Conservation (phyloP, 148 eudicot genomes). For the Spergularia marina region DNA sequence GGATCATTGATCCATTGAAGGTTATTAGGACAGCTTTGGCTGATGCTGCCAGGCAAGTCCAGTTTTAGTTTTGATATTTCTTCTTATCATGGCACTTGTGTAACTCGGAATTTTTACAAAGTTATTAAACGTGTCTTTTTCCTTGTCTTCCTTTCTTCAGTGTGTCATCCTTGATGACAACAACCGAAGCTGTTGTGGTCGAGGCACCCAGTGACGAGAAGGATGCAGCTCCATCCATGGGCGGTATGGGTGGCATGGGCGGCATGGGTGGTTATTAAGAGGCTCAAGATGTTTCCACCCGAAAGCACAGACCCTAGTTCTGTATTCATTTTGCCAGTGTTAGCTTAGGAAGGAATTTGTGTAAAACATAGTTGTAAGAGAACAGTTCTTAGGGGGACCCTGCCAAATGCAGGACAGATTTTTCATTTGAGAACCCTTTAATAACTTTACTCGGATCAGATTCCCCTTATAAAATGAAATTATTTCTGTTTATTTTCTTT, state of each 20-base stretch:
- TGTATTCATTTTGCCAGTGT: slow-evolving; percentile 5
- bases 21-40: slow-evolving; percentile 86
- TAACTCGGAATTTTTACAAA: too few relatives aligned
- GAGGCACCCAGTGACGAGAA: slow-evolving; percentile 66
- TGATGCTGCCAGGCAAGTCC: slow-evolving; percentile 80
- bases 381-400: slow-evolving; percentile 22
- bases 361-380: slow-evolving; percentile 27
- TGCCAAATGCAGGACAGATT: too few relatives aligned
- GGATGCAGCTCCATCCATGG: slow-evolving; percentile 46
- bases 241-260: slow-evolving; percentile 67
- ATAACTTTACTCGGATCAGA: too few relatives aligned
- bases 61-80: not conserved
- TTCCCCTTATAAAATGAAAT: too few relatives aligned
- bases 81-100: too few relatives aligned
- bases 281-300: slow-evolving; percentile 1
- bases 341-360: slow-evolving; percentile 23
- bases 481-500: too few relatives aligned
- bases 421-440: too few relatives aligned
- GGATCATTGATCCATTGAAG: slow-evolving; percentile 88
- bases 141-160: slow-evolving; percentile 18
- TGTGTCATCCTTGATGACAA: slow-evolving; percentile 77
- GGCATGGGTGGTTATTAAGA: slow-evolving; percentile 21
- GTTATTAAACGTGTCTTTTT: too few relatives aligned
- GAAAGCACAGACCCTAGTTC: slow-evolving; percentile 26
- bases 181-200: slow-evolving; percentile 76